These are phyloP conservation scores for Geotrichum macrosporum DNA, from an alignment of 1,139 yeast species.

Conservation along the genomic window DNA sequence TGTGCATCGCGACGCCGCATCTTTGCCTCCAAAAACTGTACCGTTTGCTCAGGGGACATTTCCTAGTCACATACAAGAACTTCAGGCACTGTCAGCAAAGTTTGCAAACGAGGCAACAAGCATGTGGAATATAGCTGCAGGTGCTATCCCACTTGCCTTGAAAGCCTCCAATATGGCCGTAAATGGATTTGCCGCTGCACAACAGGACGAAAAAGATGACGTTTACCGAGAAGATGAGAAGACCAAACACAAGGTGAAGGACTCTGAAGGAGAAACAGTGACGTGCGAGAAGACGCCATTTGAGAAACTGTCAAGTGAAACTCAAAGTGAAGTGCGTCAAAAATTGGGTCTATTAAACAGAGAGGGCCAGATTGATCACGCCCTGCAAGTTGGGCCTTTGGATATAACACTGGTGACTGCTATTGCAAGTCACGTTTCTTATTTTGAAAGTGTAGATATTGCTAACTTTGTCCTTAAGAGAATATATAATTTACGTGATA, in stretches of 20 bases:
- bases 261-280: conserved; percentile 2
- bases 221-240: too few species aligned
- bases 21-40: conserved; percentile 55
- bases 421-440: conserved; percentile 79
- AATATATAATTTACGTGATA: conserved; percentile 3
- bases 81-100: conserved; percentile 43
- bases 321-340: conserved; percentile 26
- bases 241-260: conserved; percentile 1
- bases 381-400: conserved; percentile 71
- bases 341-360: conserved; percentile 43
- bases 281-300: conserved; percentile 11
- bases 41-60: conserved; percentile 51
- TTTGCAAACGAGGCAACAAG: conserved; percentile 45
- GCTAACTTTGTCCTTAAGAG: conserved; percentile 65
- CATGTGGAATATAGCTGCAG: conserved; percentile 38
- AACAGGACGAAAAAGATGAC: too few species aligned
- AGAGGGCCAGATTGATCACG: conserved; percentile 76
- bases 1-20: conserved; percentile 51
- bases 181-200: too few species aligned
- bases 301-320: conserved; percentile 22
- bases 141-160: conserved; percentile 3
- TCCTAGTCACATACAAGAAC: conserved; percentile 43
- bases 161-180: too few species aligned
- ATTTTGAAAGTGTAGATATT: conserved; percentile 81
- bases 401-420: conserved; percentile 78